Evolutionary conservation across 1,284 basidiomycete species (phyloP).

Genomic region (Fomitiporia mediterranea): DNA sequence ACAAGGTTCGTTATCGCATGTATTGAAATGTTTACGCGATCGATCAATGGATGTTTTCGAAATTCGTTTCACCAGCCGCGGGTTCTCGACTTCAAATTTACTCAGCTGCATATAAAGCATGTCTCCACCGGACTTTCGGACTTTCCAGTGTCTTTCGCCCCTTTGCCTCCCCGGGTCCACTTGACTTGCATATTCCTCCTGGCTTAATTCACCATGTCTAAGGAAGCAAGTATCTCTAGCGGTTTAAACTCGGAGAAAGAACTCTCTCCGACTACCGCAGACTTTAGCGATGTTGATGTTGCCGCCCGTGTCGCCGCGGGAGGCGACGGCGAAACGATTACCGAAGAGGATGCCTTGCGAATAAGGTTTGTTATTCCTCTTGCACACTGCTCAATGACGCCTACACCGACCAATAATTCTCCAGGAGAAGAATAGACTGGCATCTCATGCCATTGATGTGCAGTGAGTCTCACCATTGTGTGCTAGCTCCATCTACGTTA

Average conservation of each 20-base stretch:
- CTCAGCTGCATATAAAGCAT: neutral
- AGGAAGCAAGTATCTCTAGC: constrained; percentile 7
- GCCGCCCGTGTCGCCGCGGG: constrained; percentile 38
- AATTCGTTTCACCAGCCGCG: neutral
- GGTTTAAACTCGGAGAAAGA: neutral
- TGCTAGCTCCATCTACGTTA: neutral
- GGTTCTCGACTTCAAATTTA: neutral
- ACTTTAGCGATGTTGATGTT: constrained; percentile 39
- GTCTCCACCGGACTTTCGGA: neutral
- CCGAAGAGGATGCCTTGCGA: constrained; percentile 35
- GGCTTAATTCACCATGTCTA: neutral
- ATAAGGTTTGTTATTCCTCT: constrained; percentile 26
- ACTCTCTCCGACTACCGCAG: neutral
- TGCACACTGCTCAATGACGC: neutral
- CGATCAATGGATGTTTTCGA: neutral
- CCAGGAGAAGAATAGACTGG: constrained; percentile 26
- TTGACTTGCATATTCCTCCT: neutral
- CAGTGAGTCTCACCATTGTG: constrained; percentile 21
- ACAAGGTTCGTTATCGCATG: neutral
- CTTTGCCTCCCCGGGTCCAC: neutral
- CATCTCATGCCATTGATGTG: constrained; percentile 29
- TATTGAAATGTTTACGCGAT: neutral
- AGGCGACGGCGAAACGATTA: constrained; percentile 32
- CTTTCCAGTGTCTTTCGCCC: neutral
- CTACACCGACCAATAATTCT: neutral